phyloP scores from a whole-genome alignment of 345 rosid genomes.

The Gossypium thurberi region DNA sequence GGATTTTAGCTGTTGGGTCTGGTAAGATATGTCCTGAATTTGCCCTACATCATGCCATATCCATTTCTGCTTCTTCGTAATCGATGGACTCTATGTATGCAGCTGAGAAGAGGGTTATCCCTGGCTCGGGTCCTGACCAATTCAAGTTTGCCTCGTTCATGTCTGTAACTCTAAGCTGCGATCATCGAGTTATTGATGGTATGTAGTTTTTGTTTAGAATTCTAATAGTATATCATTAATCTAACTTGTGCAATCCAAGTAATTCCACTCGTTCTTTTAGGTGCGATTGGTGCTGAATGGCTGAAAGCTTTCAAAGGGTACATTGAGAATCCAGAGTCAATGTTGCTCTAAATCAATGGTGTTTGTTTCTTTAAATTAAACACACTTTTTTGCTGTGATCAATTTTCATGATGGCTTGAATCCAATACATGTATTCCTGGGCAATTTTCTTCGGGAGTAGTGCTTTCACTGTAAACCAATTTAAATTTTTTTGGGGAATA shows the following conservation, averaged over 20 bases:
- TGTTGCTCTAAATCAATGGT: slow-evolving; percentile 53
- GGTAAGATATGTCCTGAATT: slow-evolving; percentile 37
- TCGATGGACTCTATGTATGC: slow-evolving; percentile 17
- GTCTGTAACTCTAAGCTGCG: slow-evolving; percentile 91
- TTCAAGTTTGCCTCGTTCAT: slow-evolving; percentile 72
- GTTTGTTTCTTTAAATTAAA: neutral
- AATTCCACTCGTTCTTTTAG: slow-evolving; percentile 26
- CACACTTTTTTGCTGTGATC: neutral
- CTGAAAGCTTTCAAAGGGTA: slow-evolving; percentile 87
- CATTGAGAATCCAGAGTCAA: slow-evolving; percentile 87
- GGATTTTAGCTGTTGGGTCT: slow-evolving; percentile 90
- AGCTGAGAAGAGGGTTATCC: slow-evolving; percentile 94
- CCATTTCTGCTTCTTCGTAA: slow-evolving; percentile 6
- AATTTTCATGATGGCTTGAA: neutral
- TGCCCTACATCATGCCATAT: neutral
- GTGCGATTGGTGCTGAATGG: slow-evolving; percentile 97
- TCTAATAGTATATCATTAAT: neutral
- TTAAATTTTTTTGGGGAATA: neutral
- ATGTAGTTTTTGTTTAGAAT: slow-evolving; percentile 9
- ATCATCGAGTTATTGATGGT: slow-evolving; percentile 98
- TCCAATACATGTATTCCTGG: neutral
- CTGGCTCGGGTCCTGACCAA: slow-evolving; percentile 58
- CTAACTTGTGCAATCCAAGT: neutral
- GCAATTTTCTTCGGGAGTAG: neutral
- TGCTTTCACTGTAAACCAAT: neutral